Base-by-base conservation (phyloP, 305 asterid genomes). In the Salvia sclarea region DNA sequence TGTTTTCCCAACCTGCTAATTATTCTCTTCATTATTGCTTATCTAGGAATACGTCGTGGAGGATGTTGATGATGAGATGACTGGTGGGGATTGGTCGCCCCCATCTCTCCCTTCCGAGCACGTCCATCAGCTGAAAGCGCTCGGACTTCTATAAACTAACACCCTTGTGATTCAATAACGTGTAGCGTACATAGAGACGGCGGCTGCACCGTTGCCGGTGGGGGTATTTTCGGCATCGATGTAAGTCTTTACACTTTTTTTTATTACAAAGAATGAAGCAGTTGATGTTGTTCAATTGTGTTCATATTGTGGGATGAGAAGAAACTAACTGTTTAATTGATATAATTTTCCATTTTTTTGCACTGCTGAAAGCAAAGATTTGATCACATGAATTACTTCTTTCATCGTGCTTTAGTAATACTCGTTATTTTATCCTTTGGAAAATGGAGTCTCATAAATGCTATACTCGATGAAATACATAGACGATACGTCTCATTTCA, bases 31-130 rank as follows among this genome's bases (percentile, higher is more conserved):
- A n/a, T n/a, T n/a, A 8, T 44, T 47, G 20, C 16, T 60, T 67
- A 7, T 0, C 24, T 72, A 91, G 98, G 98, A 92, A 77, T 92
- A 92, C 62, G 98, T 92, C 12, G 98, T 92, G 8, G 98, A 92
- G 84, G 98, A 92, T 76, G 97, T 86, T 31, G 98, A 92, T 16
- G 88, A 81, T 44, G 97, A 88, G 85, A 80, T 82, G 83, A 77
- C 86, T 0, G 96, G 84, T 62, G 77, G 80, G 3, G 92, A 88
- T 70, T 92, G 98, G 98, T 76, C 91, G 28, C 97, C 98, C 16
- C 93, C 95, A 12, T 73, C 88, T 65, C 89, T 92, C 8, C 95
- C 98, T 1, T 72, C 84, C 0, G 98, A 92, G 85, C 98, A 90
- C 63, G 80, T 90, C 65, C 97, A 86, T 65, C 97, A 92, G 85